phyloP scores from a whole-genome alignment of 2,329 filamentous ascomycete species.

The Setomelanomma holmii region DNA sequence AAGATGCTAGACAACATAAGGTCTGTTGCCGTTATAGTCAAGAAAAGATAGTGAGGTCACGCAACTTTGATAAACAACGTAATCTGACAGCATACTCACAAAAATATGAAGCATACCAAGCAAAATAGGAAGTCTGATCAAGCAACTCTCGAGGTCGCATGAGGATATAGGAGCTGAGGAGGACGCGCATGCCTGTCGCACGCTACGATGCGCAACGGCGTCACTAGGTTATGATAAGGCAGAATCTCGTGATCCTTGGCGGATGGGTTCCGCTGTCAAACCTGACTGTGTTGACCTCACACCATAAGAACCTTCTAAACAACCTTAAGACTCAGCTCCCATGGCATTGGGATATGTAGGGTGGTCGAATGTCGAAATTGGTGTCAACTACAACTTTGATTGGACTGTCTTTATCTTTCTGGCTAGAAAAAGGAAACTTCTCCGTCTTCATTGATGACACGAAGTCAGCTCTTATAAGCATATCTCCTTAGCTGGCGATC shows the following conservation, averaged over 20 bases:
- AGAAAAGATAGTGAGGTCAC: not conserved
- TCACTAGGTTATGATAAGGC: too few relatives aligned
- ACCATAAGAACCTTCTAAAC: slow-evolving; percentile 19
- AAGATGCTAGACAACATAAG: too few relatives aligned
- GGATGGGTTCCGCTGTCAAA: not conserved
- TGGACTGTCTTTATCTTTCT: not conserved
- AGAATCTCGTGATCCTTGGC: not conserved
- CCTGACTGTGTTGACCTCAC: not conserved
- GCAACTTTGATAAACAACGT: too few relatives aligned
- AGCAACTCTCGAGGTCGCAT: not conserved
- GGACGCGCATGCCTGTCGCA: slow-evolving; percentile 2
- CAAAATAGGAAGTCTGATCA: not conserved
- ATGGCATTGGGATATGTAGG: not conserved
- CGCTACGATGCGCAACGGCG: not conserved
- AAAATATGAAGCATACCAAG: too few relatives aligned
- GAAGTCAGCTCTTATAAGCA: slow-evolving; percentile 26
- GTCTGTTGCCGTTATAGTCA: too few relatives aligned
- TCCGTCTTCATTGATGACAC: slow-evolving; percentile 5
- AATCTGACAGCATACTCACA: too few relatives aligned
- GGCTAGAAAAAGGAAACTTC: not conserved
- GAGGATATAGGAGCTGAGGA: slow-evolving; percentile 5
- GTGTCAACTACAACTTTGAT: not conserved
- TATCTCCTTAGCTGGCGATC: slow-evolving; percentile 28
- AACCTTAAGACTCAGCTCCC: slow-evolving; percentile 22
- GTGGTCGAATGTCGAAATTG: not conserved